Evolutionary conservation across 352 stramenopile genomes (phyloP).

Genomic region (Blastocystis sp.): DNA sequence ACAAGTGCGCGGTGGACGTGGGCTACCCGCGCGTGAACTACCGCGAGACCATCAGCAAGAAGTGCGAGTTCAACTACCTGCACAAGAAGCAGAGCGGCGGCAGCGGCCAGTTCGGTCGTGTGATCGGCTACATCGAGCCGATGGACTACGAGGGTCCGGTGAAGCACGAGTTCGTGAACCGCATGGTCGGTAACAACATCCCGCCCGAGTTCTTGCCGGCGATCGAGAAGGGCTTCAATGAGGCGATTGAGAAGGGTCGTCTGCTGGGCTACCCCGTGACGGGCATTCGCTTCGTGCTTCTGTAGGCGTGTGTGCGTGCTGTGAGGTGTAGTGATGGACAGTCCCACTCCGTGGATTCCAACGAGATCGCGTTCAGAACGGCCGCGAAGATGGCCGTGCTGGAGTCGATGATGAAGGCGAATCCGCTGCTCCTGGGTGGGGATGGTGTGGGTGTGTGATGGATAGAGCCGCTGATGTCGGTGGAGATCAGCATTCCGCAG

Average conservation of each 20-base stretch:
- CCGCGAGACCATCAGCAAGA: slow-evolving; percentile 92
- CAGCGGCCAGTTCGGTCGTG: slow-evolving; percentile 90
- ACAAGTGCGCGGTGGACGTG: slow-evolving; percentile 87
- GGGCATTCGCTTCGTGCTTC: slow-evolving; percentile 82
- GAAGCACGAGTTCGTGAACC: slow-evolving; percentile 93
- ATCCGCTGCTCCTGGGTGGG: slow-evolving; percentile 70
- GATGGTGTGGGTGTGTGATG: slow-evolving; percentile 78
- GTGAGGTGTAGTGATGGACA: slow-evolving; percentile 88
- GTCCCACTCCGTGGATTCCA: slow-evolving; percentile 95
- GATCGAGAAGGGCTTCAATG: slow-evolving; percentile 94
- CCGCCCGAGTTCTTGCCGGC: slow-evolving; percentile 95
- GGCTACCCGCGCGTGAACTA: slow-evolving; percentile 95
- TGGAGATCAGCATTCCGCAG: slow-evolving; percentile 81
- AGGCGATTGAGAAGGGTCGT: slow-evolving; percentile 91
- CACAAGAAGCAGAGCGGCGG: slow-evolving; percentile 99
- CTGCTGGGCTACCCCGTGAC: slow-evolving; percentile 93
- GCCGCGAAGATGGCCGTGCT: slow-evolving; percentile 91
- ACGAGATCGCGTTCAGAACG: slow-evolving; percentile 95
- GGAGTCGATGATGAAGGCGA: slow-evolving; percentile 91
- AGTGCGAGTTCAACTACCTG: slow-evolving; percentile 95
- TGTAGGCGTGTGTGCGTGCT: slow-evolving; percentile 79
- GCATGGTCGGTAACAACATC: slow-evolving; percentile 96
- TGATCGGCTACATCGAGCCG: slow-evolving; percentile 96
- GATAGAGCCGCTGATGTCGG: slow-evolving; percentile 82
- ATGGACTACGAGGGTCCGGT: slow-evolving; percentile 78